A percentile compares a stretch with the other conserved stretches of the same genome.
Evolutionary conservation across 2,329 filamentous ascomycete genomes (phyloP).

Genomic region (Aspergillus tubingensis): DNA sequence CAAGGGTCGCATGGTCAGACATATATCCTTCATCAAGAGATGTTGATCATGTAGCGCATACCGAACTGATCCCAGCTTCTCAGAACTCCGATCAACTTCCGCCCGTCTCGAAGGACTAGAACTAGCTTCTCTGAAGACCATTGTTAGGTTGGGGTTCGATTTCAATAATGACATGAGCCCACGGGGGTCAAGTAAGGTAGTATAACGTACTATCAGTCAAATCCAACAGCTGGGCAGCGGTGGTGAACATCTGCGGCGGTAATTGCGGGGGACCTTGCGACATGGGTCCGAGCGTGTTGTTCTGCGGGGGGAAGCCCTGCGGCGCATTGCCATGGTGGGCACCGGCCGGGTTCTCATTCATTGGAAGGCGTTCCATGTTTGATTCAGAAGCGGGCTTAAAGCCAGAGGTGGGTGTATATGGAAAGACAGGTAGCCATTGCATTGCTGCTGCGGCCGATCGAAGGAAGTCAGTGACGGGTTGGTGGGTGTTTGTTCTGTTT

Average conservation of each 20-base stretch:
- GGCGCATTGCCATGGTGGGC: constrained; percentile 32
- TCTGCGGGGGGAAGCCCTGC: constrained; percentile 30
- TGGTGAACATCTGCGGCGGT: constrained; percentile 94
- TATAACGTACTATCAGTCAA: constrained; percentile 85
- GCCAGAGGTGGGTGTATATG: not conserved
- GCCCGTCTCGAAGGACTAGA: constrained; percentile 85
- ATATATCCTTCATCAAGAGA: no score
- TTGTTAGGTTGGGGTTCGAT: not conserved
- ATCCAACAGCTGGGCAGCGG: constrained; percentile 90
- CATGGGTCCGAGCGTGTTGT: constrained; percentile 32
- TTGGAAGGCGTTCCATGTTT: constrained; percentile 40
- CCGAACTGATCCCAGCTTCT: constrained; percentile 98
- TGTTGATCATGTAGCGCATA: constrained; percentile 47
- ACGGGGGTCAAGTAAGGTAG: not conserved
- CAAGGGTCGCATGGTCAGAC: not conserved
- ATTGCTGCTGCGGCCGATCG: not conserved
- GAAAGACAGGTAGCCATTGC: not conserved
- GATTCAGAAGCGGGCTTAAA: no score
- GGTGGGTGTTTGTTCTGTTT: constrained; percentile 22
- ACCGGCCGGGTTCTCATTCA: constrained; percentile 35
- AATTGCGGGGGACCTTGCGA: constrained; percentile 49
- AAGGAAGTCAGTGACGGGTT: not conserved
- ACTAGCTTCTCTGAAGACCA: constrained; percentile 79
- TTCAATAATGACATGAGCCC: no score
- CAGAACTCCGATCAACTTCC: constrained; percentile 89